Base-by-base conservation (phyloP, 495 filamentous ascomycete species). In the Friedmanniomyces simplex region DNA sequence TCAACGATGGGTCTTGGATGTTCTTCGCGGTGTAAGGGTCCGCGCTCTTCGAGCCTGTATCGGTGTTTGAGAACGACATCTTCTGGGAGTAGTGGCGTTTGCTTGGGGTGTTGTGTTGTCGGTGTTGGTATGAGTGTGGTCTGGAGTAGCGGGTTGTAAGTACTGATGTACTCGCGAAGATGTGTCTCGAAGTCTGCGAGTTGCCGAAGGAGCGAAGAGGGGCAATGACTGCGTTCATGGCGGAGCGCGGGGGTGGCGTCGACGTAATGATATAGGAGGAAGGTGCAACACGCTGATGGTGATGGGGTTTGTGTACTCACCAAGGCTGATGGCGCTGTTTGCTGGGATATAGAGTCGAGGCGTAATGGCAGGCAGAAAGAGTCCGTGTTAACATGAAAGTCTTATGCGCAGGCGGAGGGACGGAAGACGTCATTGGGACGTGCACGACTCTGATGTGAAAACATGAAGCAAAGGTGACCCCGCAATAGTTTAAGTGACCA, bases 21-120 rank as follows among this genome's bases (percentile, higher is more conserved):
- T 88, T 94, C 72, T 84, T 82, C 52, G 76, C 67, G 66, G 81
- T 89, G 77, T 94, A 96, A 0, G 90, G 91, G 68, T 95, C 91
- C 37, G 85, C 77, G 46, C 79, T 69, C 69, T 83, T 77, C 65
- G 64, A 41, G 65, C 69, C 66, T 24, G 79, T 82, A 52, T 77
- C 72, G 37, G 85, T 74, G 70, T 86, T 85, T 68, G 81, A 80
- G 68, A 69, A 77, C 49, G 74, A 70, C 69, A 74, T 71, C 66
- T 71, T 63, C 51, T 62, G 12, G 36, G 39, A 6, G 39, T 43
- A 16, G 39, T 6, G 18, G 4, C 5, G 39, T 43, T 16, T 43
- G 39, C 3, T 43, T 5, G 39, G 39, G n/a, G 45, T 50, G 43
- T 24, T 50, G 22, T 36, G 34, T 32, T n/a, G 24, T 13, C 22